Base-by-base conservation (phyloP, 129 eudicot genomes). In the Flaveria trinervia region DNA sequence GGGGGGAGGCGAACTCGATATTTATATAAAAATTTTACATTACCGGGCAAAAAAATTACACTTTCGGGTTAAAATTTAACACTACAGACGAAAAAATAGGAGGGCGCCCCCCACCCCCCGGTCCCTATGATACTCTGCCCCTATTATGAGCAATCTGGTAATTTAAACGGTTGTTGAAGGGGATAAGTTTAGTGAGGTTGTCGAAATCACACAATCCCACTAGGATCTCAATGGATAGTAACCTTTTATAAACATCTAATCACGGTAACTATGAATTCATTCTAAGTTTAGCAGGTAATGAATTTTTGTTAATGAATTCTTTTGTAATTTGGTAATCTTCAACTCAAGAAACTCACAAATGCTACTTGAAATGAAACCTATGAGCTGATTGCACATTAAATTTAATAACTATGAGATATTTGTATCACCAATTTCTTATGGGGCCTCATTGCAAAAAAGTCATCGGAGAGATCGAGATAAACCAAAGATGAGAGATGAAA, bases 161-260 rank as follows among this genome's bases (percentile, higher is more conserved):
- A 4, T 36, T 5, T 36, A 51, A 93, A 87, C 3, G 87, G 61
- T 90, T 93, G 75, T 91, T 89, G 72, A 90, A 90, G 3, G 89
- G 85, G 44, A 90, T 88, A 71, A 93, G 97, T 74, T 93, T 90
- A 3, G 90, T 89, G 65, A 93, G 91, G 55, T 90, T 90, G 1
- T 97, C 96, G 3, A 85, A 87, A 55, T 79, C 80, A 81, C 97
- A 89, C 65, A 93, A 52, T 2, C 88, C 84, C 2, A 75, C 71
- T 41, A 97, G 98, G 64, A 93, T 87, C 36, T 87, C 83, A 23
- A 96, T 91, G 12, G 92, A 78, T 20, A 90, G 69, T 8, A 75
- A 82, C 56, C 89, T 93, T 5, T 92, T 80, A 25, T 96, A 93
- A 41, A 86, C 97, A 70, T 90, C 98, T 7, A 93, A 43, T 93